A percentile compares a stretch with the other conserved stretches of the same genome.
Evolutionary conservation across 768 basidiomycete species (phyloP).

Genomic region (Cubamyces sp.): DNA sequence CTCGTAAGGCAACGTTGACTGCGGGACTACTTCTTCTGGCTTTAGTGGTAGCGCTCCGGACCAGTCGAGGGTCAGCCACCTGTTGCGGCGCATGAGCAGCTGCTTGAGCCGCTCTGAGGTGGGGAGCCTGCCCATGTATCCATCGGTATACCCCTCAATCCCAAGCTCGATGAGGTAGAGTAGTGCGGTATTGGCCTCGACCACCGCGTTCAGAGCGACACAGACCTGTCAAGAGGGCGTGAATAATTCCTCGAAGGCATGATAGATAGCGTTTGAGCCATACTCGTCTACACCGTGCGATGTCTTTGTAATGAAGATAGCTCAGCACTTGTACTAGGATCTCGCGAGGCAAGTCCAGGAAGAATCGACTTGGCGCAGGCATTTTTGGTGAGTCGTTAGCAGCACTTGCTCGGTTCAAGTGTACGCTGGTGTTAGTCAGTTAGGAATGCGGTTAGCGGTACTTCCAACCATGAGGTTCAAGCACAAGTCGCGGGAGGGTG

Average conservation of each 20-base stretch:
- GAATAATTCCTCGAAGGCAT: too few relatives aligned
- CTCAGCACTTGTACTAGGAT: constrained; percentile 25
- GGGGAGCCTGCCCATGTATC: constrained; percentile 13
- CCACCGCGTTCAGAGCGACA: constrained; percentile 23
- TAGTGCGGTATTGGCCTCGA: constrained; percentile 29
- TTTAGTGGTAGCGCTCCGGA: constrained; percentile 12
- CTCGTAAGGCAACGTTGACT: constrained; percentile 55
- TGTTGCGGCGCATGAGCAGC: constrained; percentile 38
- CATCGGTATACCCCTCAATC: constrained; percentile 33
- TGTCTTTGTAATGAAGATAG: constrained; percentile 16
- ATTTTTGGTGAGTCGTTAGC: too few relatives aligned
- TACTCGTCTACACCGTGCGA: constrained; percentile 21
- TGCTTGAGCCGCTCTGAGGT: constrained; percentile 38
- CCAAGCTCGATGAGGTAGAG: constrained; percentile 38
- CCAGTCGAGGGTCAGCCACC: constrained; percentile 43
- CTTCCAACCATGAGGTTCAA: too few relatives aligned
- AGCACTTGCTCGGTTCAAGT: too few relatives aligned
- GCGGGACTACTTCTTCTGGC: constrained; percentile 38
- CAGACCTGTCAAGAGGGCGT: constrained; percentile 29
- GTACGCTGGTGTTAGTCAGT: too few relatives aligned
- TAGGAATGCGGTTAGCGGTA: too few relatives aligned
- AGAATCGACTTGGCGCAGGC: background rate
- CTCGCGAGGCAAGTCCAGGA: constrained; percentile 27
- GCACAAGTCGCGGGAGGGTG: too few relatives aligned
- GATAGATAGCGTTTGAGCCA: too few relatives aligned